A percentile compares a stretch with the other conserved stretches of the same genome.
Conservation (phyloP, 768 basidiomycete species). For the Imleria badia region DNA sequence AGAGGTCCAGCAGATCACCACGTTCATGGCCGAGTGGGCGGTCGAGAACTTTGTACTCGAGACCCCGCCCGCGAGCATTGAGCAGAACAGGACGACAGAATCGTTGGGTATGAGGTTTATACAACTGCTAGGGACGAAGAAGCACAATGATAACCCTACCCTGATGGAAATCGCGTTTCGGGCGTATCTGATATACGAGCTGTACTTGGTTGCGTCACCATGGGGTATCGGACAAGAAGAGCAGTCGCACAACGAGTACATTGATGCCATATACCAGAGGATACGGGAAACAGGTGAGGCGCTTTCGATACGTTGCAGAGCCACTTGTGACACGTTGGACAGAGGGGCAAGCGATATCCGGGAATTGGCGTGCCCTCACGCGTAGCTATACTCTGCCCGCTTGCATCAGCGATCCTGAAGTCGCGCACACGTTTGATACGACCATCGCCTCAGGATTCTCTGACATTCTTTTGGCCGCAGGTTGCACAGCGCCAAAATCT, state of each 20-base stretch:
- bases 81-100: no score
- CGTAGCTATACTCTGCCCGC: conserved; percentile 14
- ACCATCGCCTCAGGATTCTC: conserved; percentile 20
- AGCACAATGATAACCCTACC: no score
- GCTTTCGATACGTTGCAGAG: not conserved
- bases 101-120: no score
- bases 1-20: conserved; percentile 45
- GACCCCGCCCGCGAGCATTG: no score
- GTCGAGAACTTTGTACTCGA: no score
- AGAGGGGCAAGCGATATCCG: conserved; percentile 44
- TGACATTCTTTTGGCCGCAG: conserved; percentile 29
- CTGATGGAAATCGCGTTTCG: conserved; percentile 35
- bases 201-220: conserved; percentile 25
- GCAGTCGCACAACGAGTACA: conserved; percentile 14
- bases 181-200: conserved; percentile 22
- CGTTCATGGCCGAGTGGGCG: conserved; percentile 43
- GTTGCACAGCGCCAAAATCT: conserved; percentile 13
- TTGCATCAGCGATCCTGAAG: conserved; percentile 16
- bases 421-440: conserved; percentile 4
- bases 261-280: conserved; percentile 31
- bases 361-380: conserved; percentile 44
- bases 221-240: conserved; percentile 22
- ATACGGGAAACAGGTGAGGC: conserved; percentile 35
- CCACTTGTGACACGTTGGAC: not conserved
- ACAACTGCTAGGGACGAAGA: no score